Conservation (phyloP, 2,329 filamentous ascomycete species). For the Fusarium haematococcum region DNA sequence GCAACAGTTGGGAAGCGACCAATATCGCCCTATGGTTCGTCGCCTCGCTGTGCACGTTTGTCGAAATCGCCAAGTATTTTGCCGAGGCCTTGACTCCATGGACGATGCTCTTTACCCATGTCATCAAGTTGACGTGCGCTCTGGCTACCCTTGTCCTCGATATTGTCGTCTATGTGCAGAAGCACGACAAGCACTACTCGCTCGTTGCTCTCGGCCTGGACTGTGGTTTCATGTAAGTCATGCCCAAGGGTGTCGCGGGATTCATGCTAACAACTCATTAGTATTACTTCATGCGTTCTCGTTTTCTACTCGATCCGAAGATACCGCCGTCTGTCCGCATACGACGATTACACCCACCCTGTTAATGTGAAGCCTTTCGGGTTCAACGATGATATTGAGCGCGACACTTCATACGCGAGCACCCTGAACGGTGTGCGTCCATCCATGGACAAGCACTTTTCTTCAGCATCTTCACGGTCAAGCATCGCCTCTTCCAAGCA, state of each 20-base stretch:
- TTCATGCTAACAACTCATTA: not conserved
- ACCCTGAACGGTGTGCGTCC: slow-evolving; percentile 22
- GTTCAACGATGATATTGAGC: slow-evolving; percentile 52
- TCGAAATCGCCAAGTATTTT: slow-evolving; percentile 60
- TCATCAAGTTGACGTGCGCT: slow-evolving; percentile 62
- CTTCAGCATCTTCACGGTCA: slow-evolving; percentile 43
- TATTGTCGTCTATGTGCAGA: slow-evolving; percentile 61
- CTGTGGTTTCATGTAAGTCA: slow-evolving; percentile 60
- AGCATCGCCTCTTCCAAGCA: slow-evolving; percentile 45
- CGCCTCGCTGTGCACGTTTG: slow-evolving; percentile 58
- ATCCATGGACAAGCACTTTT: slow-evolving; percentile 46
- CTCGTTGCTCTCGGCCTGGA: slow-evolving; percentile 62
- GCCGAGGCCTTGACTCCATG: slow-evolving; percentile 66
- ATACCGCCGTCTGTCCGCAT: slow-evolving; percentile 61
- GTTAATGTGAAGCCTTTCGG: slow-evolving; percentile 63
- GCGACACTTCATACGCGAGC: slow-evolving; percentile 43
- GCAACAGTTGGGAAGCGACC: slow-evolving; percentile 63
- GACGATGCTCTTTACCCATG: slow-evolving; percentile 63
- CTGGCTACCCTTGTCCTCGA: slow-evolving; percentile 62
- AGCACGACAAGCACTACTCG: slow-evolving; percentile 60
- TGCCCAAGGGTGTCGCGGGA: not conserved
- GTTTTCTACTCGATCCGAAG: slow-evolving; percentile 59
- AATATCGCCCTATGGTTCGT: slow-evolving; percentile 64
- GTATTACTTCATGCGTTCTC: slow-evolving; percentile 55
- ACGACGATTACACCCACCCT: slow-evolving; percentile 64